These are phyloP conservation scores for Aspergillus wentii DNA, from an alignment of 495 filamentous ascomycete genomes.

Conservation along the genomic window DNA sequence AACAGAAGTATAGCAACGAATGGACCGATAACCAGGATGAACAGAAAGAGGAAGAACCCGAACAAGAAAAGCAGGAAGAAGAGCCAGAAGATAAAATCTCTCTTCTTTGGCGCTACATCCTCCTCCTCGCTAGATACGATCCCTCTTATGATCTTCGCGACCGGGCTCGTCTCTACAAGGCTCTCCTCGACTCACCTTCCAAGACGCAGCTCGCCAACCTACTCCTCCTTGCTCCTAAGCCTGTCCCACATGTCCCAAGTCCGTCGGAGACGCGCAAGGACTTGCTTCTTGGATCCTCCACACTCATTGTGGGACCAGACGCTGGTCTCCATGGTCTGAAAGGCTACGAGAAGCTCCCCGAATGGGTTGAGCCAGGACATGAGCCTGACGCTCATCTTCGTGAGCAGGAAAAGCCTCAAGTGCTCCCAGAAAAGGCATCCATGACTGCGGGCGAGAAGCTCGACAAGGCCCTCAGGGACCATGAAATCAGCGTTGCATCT, in stretches of 20 bases:
- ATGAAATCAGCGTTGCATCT: slow-evolving; percentile 22
- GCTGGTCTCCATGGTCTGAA: slow-evolving; percentile 62
- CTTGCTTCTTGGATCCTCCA: slow-evolving; percentile 74
- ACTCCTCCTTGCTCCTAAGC: slow-evolving; percentile 89
- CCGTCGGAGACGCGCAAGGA: slow-evolving; percentile 75
- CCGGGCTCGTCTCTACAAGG: slow-evolving; percentile 79
- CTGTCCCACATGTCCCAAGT: slow-evolving; percentile 79
- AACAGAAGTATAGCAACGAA: slow-evolving; percentile 29
- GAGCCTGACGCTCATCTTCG: slow-evolving; percentile 77
- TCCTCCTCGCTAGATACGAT: slow-evolving; percentile 84
- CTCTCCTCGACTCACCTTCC: slow-evolving; percentile 67
- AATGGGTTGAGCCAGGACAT: slow-evolving; percentile 75
- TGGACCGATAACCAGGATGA: slow-evolving; percentile 33
- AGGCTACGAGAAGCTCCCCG: slow-evolving; percentile 74
- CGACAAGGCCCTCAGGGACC: slow-evolving; percentile 49
- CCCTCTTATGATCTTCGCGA: slow-evolving; percentile 93
- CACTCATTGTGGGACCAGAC: slow-evolving; percentile 74
- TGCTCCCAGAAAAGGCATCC: slow-evolving; percentile 16
- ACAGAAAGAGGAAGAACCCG: slow-evolving; percentile 28
- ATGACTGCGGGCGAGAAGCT: slow-evolving; percentile 62
- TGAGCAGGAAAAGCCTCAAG: slow-evolving; percentile 35
- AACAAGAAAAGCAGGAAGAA: slow-evolving; percentile 13
- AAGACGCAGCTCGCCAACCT: slow-evolving; percentile 82
- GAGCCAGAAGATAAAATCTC: slow-evolving; percentile 56
- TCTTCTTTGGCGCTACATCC: slow-evolving; percentile 76